Evolutionary conservation across 2,329 filamentous ascomycete genomes (phyloP), one percentile per base, ranked within the genome.

Genomic region (Dryadomyces sulphureus): DNA sequence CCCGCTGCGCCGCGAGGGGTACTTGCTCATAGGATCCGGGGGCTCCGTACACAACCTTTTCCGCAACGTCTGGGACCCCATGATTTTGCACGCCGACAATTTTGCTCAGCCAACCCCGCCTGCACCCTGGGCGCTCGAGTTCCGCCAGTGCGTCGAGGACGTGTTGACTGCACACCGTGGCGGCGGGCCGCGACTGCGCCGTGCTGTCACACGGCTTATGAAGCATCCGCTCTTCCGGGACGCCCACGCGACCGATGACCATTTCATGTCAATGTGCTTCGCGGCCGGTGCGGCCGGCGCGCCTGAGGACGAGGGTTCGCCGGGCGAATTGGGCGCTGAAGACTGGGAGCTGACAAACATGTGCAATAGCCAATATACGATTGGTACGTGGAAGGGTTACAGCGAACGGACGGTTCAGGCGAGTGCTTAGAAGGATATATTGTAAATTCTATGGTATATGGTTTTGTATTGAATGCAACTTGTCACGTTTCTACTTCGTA

Each of bases 11-110:
- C 55, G 63, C 65, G 71, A 75, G 24, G 51, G 48, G 53, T 56
- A 53, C 48, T 67, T 84, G 1, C 60, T 84, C 44, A 68, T 77
- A 47, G 74, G 74, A 8, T 66, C 62, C 3, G 66, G 80, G 16
- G 80, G 80, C 32, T 73, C 79, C 1, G 79, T 84, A 1, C 80
- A 84, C 59, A 84, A 84, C 53, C 67, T 84, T 1, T 84, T 79
- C 57, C 73, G 79, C 17, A 84, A 84, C 56, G 57, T 67, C 38
- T 84, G 78, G 79, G 61, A 55, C 0, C 77, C 75, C 0, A 84
- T 84, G 75, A 55, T 84, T 16, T 62, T 59, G n/a, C 73, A 75
- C 57, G 62, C 68, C 8, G 77, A 81, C 59, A 81, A 77, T 55
- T 77, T 81, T 47, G 77, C 73, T 0, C 70, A 75, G 62, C 65